Base-by-base conservation (phyloP, 2,329 filamentous ascomycete genomes). In the Aspergillus awamori region DNA sequence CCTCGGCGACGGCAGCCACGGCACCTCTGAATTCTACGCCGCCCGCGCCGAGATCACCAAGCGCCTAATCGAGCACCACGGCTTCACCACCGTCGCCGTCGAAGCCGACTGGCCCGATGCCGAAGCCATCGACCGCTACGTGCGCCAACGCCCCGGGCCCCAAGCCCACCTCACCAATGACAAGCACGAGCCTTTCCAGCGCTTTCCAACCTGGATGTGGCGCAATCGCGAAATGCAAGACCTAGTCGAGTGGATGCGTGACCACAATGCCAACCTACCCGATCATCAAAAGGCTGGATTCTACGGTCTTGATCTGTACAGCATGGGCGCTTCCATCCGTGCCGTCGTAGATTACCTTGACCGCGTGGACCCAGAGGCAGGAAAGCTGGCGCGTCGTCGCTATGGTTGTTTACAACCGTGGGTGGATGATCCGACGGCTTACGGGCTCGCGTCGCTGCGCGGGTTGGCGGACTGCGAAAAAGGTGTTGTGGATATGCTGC, bases 181-280 rank as follows among this genome's bases (percentile, higher is more conserved):
- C 5, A 24, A 39, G 5, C 69, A 77, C 11, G 75, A 77, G 39
- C 74, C 78, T 5, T 84, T 84, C 66, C 73, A 80, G 41, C 76
- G 82, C 26, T 85, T 84, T 52, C 83, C 83, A 13, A 81, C 78
- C 3, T 85, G 82, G 83, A 84, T 85, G 82, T 85, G 83, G 83
- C 77, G 83, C 10, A 85, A 85, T 62, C 70, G 72, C 13, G 83
- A 84, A 64, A 78, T 83, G 64, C 80, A 83, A 58, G 76, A 77
- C 2, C 80, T 85, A 52, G 77, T 81, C 10, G 80, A 84, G 65
- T 85, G 82, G 83, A 74, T 85, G 70, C 76, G 82, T 5, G 67
- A 77, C 20, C 76, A 76, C 63, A 83, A 83, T 58, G 67, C 70
- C 3, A 62, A 62, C 2, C 63, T 75, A 1, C 70, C 76, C 1